A percentile compares a stretch with the other conserved stretches of the same genome.
These are phyloP conservation scores for Saccharomycopsis olivae DNA, from an alignment of 805 yeast genomes.

Conservation along the genomic window DNA sequence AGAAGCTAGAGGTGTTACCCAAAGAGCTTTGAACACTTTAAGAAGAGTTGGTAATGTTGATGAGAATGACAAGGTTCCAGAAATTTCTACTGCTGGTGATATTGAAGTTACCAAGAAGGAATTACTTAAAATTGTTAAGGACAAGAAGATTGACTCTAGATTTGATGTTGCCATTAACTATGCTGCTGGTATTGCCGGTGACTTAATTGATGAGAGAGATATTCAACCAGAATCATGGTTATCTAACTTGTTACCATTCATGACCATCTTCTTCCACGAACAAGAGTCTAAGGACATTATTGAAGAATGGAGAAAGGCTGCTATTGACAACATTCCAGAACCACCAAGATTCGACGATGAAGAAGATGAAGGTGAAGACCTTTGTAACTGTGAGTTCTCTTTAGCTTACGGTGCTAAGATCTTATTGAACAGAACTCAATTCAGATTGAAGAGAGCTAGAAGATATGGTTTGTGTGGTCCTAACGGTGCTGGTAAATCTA, in stretches of 20 bases:
- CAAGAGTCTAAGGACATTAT: slow-evolving; percentile 79
- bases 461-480: slow-evolving; percentile 99
- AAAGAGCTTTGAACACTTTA: slow-evolving; percentile 93
- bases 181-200: slow-evolving; percentile 97
- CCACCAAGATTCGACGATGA: slow-evolving; percentile 94
- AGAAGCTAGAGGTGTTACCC: slow-evolving; percentile 98
- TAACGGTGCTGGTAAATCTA: slow-evolving; percentile 99
- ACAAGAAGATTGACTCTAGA: slow-evolving; percentile 52
- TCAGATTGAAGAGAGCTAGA: slow-evolving; percentile 97
- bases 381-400: slow-evolving; percentile 99
- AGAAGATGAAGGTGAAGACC: slow-evolving; percentile 98
- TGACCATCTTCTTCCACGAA: slow-evolving; percentile 93
- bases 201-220: slow-evolving; percentile 94
- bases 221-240: slow-evolving; percentile 91
- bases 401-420: slow-evolving; percentile 99
- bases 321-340: slow-evolving; percentile 96
- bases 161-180: slow-evolving; percentile 70
- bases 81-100: slow-evolving; percentile 99
- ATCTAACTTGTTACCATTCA: slow-evolving; percentile 80
- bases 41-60: slow-evolving; percentile 98
- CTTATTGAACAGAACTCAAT: slow-evolving; percentile 97
- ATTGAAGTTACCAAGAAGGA: slow-evolving; percentile 75
- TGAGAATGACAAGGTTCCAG: slow-evolving; percentile 85
- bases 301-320: slow-evolving; percentile 91
- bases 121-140: slow-evolving; percentile 62